A percentile compares a stretch with the other conserved stretches of the same genome.
Conservation (phyloP, 2,329 filamentous ascomycete species). For the Fusarium illudens region DNA sequence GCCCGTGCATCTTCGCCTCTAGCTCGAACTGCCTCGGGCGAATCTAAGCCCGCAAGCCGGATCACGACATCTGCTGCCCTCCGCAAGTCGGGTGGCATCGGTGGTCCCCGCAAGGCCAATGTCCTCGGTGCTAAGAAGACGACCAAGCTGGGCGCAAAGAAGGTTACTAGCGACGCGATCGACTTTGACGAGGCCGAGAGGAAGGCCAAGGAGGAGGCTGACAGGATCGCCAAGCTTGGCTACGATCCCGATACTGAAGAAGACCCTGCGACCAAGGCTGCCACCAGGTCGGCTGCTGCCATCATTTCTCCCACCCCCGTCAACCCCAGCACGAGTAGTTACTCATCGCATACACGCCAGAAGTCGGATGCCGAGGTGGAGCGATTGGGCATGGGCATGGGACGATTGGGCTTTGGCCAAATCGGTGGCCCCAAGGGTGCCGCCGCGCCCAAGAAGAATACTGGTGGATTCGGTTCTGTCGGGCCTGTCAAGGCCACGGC, state of each 20-base stretch:
- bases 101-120: conserved; percentile 80
- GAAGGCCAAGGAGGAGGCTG: conserved; percentile 96
- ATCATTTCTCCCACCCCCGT: conserved; percentile 79
- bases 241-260: conserved; percentile 93
- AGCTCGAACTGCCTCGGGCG: conserved; percentile 64
- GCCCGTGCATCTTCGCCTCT: conserved; percentile 87
- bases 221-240: conserved; percentile 92
- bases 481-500: conserved; percentile 74
- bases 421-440: conserved; percentile 71
- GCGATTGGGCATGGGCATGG: conserved; percentile 87
- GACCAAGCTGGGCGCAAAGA: conserved; percentile 90
- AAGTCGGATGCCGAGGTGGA: conserved; percentile 83
- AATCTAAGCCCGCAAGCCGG: conserved; percentile 70
- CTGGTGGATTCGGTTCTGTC: conserved; percentile 87
- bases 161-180: conserved; percentile 80
- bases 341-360: conserved; percentile 64
- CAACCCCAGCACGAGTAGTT: conserved; percentile 68
- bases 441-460: conserved; percentile 71
- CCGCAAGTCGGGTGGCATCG: conserved; percentile 73
- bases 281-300: conserved; percentile 63
- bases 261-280: conserved; percentile 55
- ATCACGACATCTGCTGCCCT: conserved; percentile 82
- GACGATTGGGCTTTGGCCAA: conserved; percentile 87
- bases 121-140: conserved; percentile 87
- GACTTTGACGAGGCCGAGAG: conserved; percentile 98